Evolutionary conservation across 345 rosid genomes (phyloP).

Genomic region (Noccaea caerulescens): DNA sequence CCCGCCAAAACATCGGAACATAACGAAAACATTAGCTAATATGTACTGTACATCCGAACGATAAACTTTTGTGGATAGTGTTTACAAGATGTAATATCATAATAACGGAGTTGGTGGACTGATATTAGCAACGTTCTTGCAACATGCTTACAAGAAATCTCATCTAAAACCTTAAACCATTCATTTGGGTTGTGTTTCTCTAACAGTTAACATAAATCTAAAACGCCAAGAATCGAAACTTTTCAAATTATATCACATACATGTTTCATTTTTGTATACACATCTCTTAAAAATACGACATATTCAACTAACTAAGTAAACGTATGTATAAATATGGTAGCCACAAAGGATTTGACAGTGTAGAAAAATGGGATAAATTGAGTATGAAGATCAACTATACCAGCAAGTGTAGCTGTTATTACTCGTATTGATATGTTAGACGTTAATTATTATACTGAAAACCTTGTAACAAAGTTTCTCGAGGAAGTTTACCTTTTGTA

Average conservation of each 20-base stretch:
- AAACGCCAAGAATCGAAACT: slow-evolving; percentile 11
- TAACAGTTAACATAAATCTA: slow-evolving; percentile 7
- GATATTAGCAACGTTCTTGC: not conserved
- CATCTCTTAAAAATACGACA: not conserved
- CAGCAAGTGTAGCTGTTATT: not conserved
- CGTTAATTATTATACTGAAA: not conserved
- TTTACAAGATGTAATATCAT: slow-evolving; percentile 1
- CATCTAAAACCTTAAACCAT: not conserved
- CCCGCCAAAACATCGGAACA: not conserved
- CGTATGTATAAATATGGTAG: not conserved
- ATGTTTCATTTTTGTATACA: not conserved
- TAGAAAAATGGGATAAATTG: not conserved
- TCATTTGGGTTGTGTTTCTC: not conserved
- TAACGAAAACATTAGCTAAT: not conserved
- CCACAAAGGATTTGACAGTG: not conserved
- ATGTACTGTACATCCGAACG: not conserved
- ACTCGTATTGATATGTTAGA: not conserved
- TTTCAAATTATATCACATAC: not conserved
- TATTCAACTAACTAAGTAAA: not conserved
- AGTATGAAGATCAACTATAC: not conserved
- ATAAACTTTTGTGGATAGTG: not conserved
- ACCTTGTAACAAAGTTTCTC: not conserved
- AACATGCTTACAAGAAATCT: not conserved
- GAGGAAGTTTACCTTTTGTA: not conserved
- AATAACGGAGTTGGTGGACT: not conserved